Conservation (phyloP, 352 stramenopile species). For the Globisporangium cystogenes region DNA sequence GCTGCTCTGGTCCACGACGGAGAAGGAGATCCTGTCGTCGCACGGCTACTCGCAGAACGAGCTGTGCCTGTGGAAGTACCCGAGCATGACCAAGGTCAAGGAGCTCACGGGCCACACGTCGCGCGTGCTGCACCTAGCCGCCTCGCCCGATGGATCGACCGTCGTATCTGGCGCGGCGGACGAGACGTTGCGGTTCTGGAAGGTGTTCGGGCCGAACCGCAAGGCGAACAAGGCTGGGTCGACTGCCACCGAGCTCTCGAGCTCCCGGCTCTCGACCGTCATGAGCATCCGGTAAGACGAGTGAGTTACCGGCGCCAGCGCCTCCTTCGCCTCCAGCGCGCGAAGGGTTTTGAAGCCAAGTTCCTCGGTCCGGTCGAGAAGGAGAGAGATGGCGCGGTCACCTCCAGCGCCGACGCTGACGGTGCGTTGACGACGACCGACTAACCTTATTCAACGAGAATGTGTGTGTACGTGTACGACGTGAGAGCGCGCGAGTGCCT, state of each 20-base stretch:
- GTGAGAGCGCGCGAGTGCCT: too few relatives aligned
- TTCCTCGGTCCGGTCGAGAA: background rate
- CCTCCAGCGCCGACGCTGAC: background rate
- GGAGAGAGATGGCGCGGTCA: too few relatives aligned
- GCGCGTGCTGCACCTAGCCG: conserved; percentile 94
- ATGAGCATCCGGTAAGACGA: conserved; percentile 87
- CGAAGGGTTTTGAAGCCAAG: background rate
- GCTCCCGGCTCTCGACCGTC: conserved; percentile 66
- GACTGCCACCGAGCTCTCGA: conserved; percentile 42
- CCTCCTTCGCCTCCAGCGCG: background rate
- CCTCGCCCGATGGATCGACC: conserved; percentile 96
- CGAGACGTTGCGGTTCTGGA: conserved; percentile 99
- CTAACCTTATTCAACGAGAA: conserved; percentile 1
- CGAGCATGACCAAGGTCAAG: conserved; percentile 96
- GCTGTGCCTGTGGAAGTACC: conserved; percentile 99
- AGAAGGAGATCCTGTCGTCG: conserved; percentile 95
- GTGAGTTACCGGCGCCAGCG: background rate
- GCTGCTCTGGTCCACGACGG: conserved; percentile 90
- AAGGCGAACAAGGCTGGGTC: conserved; percentile 63
- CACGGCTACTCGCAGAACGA: conserved; percentile 98
- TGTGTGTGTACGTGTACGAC: background rate
- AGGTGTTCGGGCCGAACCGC: conserved; percentile 93
- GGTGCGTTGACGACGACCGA: background rate
- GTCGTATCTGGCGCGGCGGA: conserved; percentile 97
- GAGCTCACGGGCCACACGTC: conserved; percentile 97